Conservation (phyloP, 140 eudicot genomes). For the Bidens hawaiensis region DNA sequence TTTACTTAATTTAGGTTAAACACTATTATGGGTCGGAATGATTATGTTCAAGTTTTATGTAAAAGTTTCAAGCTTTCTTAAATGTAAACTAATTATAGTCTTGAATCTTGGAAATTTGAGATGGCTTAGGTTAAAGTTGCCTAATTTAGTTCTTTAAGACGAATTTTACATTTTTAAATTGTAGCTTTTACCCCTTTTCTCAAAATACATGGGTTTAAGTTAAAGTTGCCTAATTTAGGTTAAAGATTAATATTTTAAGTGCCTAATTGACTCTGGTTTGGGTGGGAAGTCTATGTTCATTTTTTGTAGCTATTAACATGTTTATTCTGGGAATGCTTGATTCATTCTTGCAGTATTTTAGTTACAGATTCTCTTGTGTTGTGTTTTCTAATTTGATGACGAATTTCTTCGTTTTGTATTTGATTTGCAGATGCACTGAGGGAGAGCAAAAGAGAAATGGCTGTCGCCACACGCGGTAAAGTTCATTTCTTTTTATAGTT, state of each 20-base stretch:
- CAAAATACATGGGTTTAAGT: background rate
- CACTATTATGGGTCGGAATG: no score
- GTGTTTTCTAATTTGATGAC: background rate
- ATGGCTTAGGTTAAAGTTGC: background rate
- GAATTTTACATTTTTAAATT: background rate
- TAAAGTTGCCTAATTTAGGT: background rate
- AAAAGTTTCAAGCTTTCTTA: background rate
- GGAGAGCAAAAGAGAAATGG: constrained; percentile 84
- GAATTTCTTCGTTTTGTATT: background rate
- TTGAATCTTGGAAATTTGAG: background rate
- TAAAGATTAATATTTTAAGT: no score
- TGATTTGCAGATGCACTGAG: constrained; percentile 62
- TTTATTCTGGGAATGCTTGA: background rate
- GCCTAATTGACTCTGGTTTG: background rate
- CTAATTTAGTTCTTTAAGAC: background rate
- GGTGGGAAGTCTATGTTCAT: background rate
- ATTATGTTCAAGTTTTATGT: background rate
- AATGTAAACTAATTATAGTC: background rate
- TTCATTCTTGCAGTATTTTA: background rate
- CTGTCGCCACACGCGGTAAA: constrained; percentile 52
- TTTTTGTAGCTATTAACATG: background rate
- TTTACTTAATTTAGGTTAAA: no score
- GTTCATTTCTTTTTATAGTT: background rate
- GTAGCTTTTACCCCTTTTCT: background rate
- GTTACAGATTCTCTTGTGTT: background rate